phyloP scores from a whole-genome alignment of 169 alveolate species.

The Plasmodium inui region DNA sequence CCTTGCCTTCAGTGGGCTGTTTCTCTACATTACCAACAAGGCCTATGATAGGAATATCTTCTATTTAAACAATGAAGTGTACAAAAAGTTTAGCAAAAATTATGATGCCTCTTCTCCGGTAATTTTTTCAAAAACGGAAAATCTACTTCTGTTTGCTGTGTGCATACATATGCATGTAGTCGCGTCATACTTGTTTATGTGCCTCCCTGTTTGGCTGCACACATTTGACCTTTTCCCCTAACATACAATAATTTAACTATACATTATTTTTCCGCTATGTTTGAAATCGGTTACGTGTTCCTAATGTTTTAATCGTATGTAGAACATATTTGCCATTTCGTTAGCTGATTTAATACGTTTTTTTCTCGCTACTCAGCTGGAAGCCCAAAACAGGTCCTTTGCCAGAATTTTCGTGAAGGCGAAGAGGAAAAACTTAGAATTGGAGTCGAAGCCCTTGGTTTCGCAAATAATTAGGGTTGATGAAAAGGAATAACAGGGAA shows the following conservation, averaged over 20 bases:
- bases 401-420: constrained; percentile 56
- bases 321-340: background rate
- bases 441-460: constrained; percentile 53
- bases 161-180: background rate
- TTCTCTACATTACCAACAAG: constrained; percentile 51
- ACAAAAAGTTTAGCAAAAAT: constrained; percentile 44
- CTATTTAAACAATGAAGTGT: constrained; percentile 72
- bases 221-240: background rate
- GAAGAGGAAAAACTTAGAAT: constrained; percentile 63
- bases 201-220: background rate
- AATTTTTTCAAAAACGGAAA: constrained; percentile 6
- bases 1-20: constrained; percentile 60
- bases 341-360: background rate
- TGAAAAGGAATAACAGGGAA: constrained; percentile 36
- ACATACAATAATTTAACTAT: background rate
- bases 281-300: background rate
- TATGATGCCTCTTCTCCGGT: constrained; percentile 76
- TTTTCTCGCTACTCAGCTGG: constrained; percentile 29
- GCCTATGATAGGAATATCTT: constrained; percentile 75
- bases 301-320: background rate
- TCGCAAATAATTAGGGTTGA: constrained; percentile 67
- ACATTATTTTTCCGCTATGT: background rate
- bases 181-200: background rate
- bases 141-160: background rate
- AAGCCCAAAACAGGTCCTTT: constrained; percentile 76